Conservation (phyloP, 148 eudicot genomes). For the Heliosperma pusillum region DNA sequence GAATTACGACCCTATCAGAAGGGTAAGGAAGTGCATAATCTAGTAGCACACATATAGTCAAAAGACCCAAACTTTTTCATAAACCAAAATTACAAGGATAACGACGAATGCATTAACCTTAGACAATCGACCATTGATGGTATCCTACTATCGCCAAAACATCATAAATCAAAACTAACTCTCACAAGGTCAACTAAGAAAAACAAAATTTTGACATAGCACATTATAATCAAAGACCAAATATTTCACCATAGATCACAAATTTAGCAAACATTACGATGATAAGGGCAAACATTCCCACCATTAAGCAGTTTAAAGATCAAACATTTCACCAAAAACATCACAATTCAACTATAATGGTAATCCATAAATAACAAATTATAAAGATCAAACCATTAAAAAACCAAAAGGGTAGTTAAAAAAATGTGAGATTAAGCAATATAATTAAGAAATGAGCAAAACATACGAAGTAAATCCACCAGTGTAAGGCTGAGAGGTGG, state of each 20-base stretch:
- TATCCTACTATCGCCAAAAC: background rate
- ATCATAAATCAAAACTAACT: background rate
- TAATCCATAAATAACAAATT: no score
- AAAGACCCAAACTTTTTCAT: background rate
- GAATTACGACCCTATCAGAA: background rate
- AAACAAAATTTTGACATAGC: conserved; percentile 28
- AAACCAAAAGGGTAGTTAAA: background rate
- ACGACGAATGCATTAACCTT: background rate
- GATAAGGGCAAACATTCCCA: background rate
- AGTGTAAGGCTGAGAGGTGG: conserved; percentile 63
- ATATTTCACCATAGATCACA: background rate
- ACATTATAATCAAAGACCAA: background rate
- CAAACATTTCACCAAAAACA: background rate
- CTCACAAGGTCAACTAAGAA: background rate
- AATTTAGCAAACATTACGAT: background rate
- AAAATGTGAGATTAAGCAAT: background rate
- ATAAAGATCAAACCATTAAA: background rate
- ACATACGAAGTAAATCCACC: conserved; percentile 70
- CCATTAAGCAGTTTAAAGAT: background rate
- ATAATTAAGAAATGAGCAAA: background rate
- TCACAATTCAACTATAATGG: background rate
- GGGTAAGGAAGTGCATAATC: background rate
- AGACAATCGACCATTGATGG: background rate
- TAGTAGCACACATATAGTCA: background rate
- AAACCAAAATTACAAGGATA: background rate